phyloP scores from a whole-genome alignment of 352 stramenopile species.

The Pseudoperonospora humuli region DNA sequence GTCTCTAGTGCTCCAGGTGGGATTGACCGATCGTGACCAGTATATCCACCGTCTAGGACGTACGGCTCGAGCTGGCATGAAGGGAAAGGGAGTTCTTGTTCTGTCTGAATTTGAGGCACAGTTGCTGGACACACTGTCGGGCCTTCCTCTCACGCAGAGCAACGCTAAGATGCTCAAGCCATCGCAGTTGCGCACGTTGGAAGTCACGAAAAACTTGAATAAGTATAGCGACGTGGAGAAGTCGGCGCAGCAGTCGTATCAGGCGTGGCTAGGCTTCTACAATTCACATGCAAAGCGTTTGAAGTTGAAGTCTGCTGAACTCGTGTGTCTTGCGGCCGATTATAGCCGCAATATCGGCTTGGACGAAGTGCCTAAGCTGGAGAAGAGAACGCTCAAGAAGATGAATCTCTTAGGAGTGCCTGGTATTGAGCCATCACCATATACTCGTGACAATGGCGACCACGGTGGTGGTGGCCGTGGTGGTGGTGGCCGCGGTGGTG shows the following conservation, averaged over 20 bases:
- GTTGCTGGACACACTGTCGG: constrained; percentile 58
- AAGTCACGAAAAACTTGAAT: constrained; percentile 37
- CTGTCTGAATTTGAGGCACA: constrained; percentile 79
- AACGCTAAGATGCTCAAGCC: constrained; percentile 12
- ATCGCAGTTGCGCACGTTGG: constrained; percentile 16
- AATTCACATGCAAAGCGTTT: constrained; percentile 61
- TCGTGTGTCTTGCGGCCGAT: constrained; percentile 76
- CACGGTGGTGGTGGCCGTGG: constrained; percentile 9
- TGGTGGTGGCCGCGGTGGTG: constrained; percentile 6
- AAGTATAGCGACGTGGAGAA: constrained; percentile 55
- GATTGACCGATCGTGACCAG: constrained; percentile 82
- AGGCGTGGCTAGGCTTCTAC: constrained; percentile 95
- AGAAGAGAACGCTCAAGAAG: constrained; percentile 81
- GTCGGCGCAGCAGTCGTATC: constrained; percentile 85
- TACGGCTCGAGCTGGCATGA: constrained; percentile 87
- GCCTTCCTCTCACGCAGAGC: constrained; percentile 46
- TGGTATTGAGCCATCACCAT: constrained; percentile 48
- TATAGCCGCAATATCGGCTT: constrained; percentile 50
- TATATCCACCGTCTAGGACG: constrained; percentile 95
- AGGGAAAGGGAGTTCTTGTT: constrained; percentile 75
- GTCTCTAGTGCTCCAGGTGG: constrained; percentile 81
- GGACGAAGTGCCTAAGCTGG: constrained; percentile 61
- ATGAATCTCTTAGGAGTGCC: constrained; percentile 79
- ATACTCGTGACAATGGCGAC: constrained; percentile 27
- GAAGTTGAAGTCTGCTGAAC: constrained; percentile 29